These are phyloP conservation scores for Kickxella alabastrina DNA, from an alignment of 192 early-diverging fungal species.

Conservation along the genomic window DNA sequence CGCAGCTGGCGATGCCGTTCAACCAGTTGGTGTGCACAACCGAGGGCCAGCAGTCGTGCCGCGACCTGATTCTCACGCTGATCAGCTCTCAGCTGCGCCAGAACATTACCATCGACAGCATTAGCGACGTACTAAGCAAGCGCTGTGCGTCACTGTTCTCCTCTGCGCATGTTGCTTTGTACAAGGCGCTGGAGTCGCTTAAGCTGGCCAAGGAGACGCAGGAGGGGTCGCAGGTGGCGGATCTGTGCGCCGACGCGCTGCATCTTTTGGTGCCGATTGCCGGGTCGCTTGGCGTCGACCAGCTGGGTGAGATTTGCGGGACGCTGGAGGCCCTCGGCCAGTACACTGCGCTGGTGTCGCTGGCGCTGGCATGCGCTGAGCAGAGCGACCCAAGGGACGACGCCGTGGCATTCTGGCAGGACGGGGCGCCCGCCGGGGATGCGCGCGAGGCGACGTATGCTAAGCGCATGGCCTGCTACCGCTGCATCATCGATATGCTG, in stretches of 20 bases:
- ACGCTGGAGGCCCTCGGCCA: conserved; percentile 52
- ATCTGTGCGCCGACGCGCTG: conserved; percentile 47
- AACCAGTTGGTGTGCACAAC: conserved; percentile 53
- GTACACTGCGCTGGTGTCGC: conserved; percentile 45
- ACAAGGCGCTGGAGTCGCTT: conserved; percentile 59
- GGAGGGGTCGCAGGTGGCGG: conserved; percentile 45
- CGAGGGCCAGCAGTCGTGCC: conserved; percentile 55
- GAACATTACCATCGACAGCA: conserved; percentile 52
- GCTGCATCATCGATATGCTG: conserved; percentile 32
- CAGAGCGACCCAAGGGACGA: conserved; percentile 57
- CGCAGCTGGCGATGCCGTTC: conserved; percentile 54
- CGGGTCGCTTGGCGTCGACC: conserved; percentile 36
- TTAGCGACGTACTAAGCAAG: conserved; percentile 60
- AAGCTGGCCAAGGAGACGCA: conserved; percentile 50
- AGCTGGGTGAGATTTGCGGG: conserved; percentile 51
- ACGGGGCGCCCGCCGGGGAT: conserved; percentile 54
- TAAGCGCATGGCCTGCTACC: conserved; percentile 46
- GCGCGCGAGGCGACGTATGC: conserved; percentile 38
- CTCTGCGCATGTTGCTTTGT: conserved; percentile 60
- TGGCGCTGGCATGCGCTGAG: conserved; percentile 56
- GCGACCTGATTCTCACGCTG: conserved; percentile 61
- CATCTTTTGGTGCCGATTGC: conserved; percentile 50
- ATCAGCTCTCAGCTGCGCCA: conserved; percentile 59
- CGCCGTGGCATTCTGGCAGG: conserved; percentile 56
- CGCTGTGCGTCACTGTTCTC: conserved; percentile 65